Evolutionary conservation across 192 early-diverging fungal species (phyloP), one percentile per base, ranked within the genome.

Genomic region (Mortierella alpina): DNA sequence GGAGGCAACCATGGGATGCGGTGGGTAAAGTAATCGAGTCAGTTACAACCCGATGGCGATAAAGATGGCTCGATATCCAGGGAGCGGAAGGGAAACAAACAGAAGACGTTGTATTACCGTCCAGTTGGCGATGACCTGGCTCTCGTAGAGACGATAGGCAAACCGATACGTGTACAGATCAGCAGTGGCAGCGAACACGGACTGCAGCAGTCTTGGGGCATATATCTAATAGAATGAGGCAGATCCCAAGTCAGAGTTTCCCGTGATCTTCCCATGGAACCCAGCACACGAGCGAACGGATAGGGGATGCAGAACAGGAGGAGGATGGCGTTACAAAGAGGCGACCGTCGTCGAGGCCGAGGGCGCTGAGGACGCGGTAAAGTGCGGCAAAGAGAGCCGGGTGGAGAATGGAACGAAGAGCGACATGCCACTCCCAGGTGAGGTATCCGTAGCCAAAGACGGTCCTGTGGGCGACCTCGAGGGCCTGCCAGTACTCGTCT

Each of bases 401-500:
- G 84, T 98, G 94, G 14, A 90, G 87, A 57, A 89, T 91, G 17
- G 95, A 91, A 55, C 97, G 90, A 23, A 99, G 90, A 31, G 81
- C 77, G 45, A 94, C 85, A 59, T 84, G 74, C 97, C 97, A 99
- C 80, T 97, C 96, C 96, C 97, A 98, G 7, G 97, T 97, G 79
- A 95, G 68, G 64, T 93, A 95, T 4, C 97, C 97, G 74, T 93
- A 91, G 73, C 94, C 94, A 90, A 97, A 98, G 2, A 93, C 90
- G n/a, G 87, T 70, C 42, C 84, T 76, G 83, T 98, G 95, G 2
- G 92, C 97, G 15, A 99, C 93, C 84, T 99, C 97, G 51, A 93
- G 90, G 42, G 92, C 90, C 82, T 99, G 97, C 96, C 97, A 99
- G 86, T 95, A 97, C 83, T 99, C 97, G 85, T 99, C 97, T 1